These are phyloP conservation scores for Guillardia theta DNA, from an alignment of 78 protist species.

Conservation along the genomic window DNA sequence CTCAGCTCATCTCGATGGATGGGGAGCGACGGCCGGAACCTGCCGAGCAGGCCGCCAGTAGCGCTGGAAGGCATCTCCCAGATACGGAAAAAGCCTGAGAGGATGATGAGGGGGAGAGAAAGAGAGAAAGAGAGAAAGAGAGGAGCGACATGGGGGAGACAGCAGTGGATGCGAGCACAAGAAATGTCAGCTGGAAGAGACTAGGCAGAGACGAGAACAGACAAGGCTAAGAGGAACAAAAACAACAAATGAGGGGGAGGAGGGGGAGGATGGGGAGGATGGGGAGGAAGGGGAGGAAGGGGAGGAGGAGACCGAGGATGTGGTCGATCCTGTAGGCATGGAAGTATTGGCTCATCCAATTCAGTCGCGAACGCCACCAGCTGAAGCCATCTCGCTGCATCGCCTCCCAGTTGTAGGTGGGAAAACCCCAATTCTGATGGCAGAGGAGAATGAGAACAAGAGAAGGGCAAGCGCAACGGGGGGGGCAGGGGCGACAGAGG, in stretches of 20 bases:
- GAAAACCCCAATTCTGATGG: constrained; percentile 90
- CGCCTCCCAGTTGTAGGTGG: constrained; percentile 87
- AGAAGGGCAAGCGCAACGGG: no score
- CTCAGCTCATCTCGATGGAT: constrained; percentile 45
- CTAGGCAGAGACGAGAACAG: not conserved
- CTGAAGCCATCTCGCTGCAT: constrained; percentile 75
- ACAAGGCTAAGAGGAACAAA: not conserved
- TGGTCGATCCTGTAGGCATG: constrained; percentile 89
- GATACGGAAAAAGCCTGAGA: not conserved
- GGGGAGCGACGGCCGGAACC: constrained; percentile 72
- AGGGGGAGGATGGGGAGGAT: constrained; percentile 74
- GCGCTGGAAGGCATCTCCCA: not conserved
- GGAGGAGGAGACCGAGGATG: constrained; percentile 79
- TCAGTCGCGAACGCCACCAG: constrained; percentile 85
- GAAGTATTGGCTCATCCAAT: constrained; percentile 75
- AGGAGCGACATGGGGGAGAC: not conserved
- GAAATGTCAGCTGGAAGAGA: not conserved
- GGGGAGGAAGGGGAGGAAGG: constrained; percentile 54
- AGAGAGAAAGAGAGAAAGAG: not conserved
- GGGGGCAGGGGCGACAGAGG: no score
- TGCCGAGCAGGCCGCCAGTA: constrained; percentile 64
- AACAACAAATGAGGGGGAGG: not conserved
- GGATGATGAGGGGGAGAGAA: not conserved
- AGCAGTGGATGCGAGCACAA: not conserved
- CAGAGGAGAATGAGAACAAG: no score